Base-by-base conservation (phyloP, 2,329 filamentous ascomycete genomes). In the Pyrenochaeta sp. region DNA sequence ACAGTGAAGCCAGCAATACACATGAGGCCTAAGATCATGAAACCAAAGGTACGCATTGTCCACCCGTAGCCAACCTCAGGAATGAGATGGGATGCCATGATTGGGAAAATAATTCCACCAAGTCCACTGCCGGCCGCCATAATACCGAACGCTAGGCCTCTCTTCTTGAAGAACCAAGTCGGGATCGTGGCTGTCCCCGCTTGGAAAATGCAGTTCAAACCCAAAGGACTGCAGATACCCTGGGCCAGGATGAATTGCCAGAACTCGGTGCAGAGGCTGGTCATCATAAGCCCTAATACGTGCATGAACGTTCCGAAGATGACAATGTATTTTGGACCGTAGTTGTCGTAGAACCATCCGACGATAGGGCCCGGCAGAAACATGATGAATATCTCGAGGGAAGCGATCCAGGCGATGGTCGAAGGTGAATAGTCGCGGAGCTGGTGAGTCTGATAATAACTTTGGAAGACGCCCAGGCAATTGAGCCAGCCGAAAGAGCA, bases 271-370 rank as follows among this genome's bases (percentile, higher is more conserved):
- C 80, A 87, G 56, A 90, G 72, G 7, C 81, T 84, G 0, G 85
- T 80, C 86, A 89, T 88, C 85, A 90, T 88, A 5, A 90, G 68
- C 2, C 85, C 84, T 53, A 89, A 84, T 15, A 89, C 82, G 54
- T 88, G 84, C 34, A 87, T 68, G 51, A 88, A 73, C 0, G 80
- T 82, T 15, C 86, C 86, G 12, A 71, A 68, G 0, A 86, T 34
- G 1, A 89, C 70, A 0, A 91, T 75, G 46, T 78, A 82, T 28
- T 83, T 81, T 0, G 88, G 86, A 0, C 89, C 89, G 55, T 86
- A 85, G 54, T 80, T 84, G 66, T 91, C 90, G 64, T 84, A 90
- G 0, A 89, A 46, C 40, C 84, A 85, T 1, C 89, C 89, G n/a
- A 88, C 82, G 7, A 91, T 66, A 0, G 87, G 86, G 0, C 88